Evolutionary conservation across 352 stramenopile genomes (phyloP).

Genomic region (Pythium aristosporum): DNA sequence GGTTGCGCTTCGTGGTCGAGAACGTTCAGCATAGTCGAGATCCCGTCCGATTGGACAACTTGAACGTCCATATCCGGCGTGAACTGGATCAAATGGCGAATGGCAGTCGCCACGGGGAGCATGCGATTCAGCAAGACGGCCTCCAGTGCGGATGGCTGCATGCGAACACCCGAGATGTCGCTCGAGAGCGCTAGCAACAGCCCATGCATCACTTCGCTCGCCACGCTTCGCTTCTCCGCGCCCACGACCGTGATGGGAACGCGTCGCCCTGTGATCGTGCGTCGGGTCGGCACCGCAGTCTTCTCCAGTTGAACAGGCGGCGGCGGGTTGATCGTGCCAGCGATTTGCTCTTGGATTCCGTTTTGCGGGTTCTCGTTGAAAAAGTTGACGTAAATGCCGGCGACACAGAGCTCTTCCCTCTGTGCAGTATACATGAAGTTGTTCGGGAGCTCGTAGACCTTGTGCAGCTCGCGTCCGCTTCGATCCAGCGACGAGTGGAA

Average conservation of each 20-base stretch:
- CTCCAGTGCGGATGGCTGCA: slow-evolving; percentile 66
- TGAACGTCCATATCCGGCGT: slow-evolving; percentile 83
- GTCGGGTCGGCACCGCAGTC: slow-evolving; percentile 16
- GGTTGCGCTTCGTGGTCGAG: slow-evolving; percentile 82
- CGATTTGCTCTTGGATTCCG: slow-evolving; percentile 73
- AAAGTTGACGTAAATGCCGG: slow-evolving; percentile 88
- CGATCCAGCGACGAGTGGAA: slow-evolving; percentile 65
- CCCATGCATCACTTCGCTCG: slow-evolving; percentile 72
- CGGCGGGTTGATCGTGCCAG: slow-evolving; percentile 54
- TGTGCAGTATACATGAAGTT: slow-evolving; percentile 83
- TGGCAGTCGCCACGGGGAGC: slow-evolving; percentile 74
- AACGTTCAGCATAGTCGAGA: slow-evolving; percentile 70
- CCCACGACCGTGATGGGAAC: slow-evolving; percentile 26
- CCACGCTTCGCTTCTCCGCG: slow-evolving; percentile 52
- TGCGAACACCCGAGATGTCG: slow-evolving; percentile 70
- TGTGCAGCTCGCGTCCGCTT: slow-evolving; percentile 55
- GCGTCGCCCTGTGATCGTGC: slow-evolving; percentile 18
- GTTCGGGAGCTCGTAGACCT: slow-evolving; percentile 69
- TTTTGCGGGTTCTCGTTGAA: slow-evolving; percentile 85
- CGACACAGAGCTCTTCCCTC: slow-evolving; percentile 81
- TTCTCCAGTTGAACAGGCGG: slow-evolving; percentile 26
- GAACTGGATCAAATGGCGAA: slow-evolving; percentile 80
- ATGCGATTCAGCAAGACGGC: slow-evolving; percentile 68
- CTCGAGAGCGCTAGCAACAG: slow-evolving; percentile 65
- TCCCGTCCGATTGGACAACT: slow-evolving; percentile 71